phyloP scores from a whole-genome alignment of 1,139 yeast species.

The Geotrichum candidum region DNA sequence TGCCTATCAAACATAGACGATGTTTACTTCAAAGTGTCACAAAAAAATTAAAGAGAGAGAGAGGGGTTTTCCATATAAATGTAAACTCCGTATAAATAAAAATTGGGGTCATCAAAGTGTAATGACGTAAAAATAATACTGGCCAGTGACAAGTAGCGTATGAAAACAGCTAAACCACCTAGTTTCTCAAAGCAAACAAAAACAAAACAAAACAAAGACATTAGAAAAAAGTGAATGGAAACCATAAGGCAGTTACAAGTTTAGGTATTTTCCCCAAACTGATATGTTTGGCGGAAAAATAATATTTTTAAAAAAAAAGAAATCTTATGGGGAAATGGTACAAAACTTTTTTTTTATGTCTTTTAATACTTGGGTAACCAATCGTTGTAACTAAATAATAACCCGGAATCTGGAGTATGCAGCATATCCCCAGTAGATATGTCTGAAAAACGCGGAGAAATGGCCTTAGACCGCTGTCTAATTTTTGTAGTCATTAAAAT shows the following conservation, averaged over 20 bases:
- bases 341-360: neutral
- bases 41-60: too few species aligned
- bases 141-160: neutral
- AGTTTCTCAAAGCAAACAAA: too few species aligned
- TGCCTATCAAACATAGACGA: too few species aligned
- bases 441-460: neutral
- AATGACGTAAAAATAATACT: neutral
- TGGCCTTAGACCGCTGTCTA: neutral
- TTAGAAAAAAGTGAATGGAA: neutral
- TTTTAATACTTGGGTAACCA: neutral
- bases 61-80: neutral
- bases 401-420: neutral
- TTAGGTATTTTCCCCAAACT: neutral
- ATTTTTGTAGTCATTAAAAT: too few species aligned
- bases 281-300: neutral
- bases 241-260: neutral
- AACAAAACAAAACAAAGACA: too few species aligned
- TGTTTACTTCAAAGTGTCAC: too few species aligned
- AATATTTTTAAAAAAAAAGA: too few species aligned
- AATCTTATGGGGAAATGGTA: neutral
- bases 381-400: neutral
- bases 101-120: neutral
- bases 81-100: too few species aligned
- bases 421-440: neutral
- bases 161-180: neutral